These are phyloP conservation scores for Fraxinus americana DNA, from an alignment of 257 asterid species.

Conservation along the genomic window DNA sequence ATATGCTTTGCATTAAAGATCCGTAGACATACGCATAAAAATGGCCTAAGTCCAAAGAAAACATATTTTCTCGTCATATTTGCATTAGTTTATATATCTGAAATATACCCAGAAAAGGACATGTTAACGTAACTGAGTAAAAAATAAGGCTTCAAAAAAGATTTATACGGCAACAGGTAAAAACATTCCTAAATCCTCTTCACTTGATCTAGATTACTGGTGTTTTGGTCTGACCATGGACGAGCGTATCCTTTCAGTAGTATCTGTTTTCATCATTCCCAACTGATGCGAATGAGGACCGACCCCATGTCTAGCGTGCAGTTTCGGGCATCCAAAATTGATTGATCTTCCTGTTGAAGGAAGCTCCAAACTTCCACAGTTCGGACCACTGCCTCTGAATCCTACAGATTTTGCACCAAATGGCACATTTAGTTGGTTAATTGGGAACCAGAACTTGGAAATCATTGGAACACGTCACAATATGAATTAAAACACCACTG, in stretches of 20 bases:
- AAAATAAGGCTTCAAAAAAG: background rate
- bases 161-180: background rate
- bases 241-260: background rate
- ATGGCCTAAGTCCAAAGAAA: too few species aligned
- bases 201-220: background rate
- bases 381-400: slow-evolving; percentile 39
- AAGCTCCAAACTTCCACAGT: slow-evolving; percentile 33
- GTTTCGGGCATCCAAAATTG: slow-evolving; percentile 25
- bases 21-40: too few species aligned
- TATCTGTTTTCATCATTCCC: background rate
- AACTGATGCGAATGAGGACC: slow-evolving; percentile 17
- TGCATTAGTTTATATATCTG: too few species aligned
- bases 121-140: background rate
- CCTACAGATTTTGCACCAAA: slow-evolving; percentile 37
- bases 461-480: too few species aligned
- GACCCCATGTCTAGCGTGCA: slow-evolving; percentile 21
- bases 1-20: too few species aligned
- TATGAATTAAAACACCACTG: too few species aligned
- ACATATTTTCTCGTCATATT: too few species aligned
- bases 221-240: background rate
- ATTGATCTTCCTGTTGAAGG: slow-evolving; percentile 34
- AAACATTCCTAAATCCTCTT: background rate
- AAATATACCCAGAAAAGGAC: background rate
- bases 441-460: too few species aligned
- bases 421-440: background rate